Evolutionary conservation across 192 early-diverging fungal genomes (phyloP).

Genomic region (Backusella macrospora): DNA sequence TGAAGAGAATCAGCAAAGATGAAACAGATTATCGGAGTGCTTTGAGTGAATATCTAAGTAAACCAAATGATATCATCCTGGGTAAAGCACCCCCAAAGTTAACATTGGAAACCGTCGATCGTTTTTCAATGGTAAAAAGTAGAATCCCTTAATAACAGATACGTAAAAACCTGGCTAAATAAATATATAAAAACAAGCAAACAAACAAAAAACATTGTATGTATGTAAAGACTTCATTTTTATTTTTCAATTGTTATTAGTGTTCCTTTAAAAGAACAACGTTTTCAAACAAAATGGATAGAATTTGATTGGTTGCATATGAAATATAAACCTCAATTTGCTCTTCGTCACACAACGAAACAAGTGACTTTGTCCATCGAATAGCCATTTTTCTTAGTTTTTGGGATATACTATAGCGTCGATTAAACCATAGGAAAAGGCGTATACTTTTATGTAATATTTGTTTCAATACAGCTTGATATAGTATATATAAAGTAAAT

Average conservation of each 20-base stretch:
- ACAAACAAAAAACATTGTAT: background rate
- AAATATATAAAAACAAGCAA: background rate
- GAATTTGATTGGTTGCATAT: background rate
- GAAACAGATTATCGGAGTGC: conserved; percentile 40
- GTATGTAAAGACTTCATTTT: too few species aligned
- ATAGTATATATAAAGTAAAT: background rate
- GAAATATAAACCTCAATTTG: background rate
- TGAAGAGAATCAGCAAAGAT: conserved; percentile 45
- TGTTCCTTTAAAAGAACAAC: background rate
- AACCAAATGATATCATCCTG: conserved; percentile 42
- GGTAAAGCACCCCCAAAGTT: conserved; percentile 56
- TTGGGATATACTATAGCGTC: background rate
- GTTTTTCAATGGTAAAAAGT: conserved; percentile 90
- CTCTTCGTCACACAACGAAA: background rate
- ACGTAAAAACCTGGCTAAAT: background rate
- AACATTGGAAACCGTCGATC: conserved; percentile 85
- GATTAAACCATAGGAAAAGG: background rate
- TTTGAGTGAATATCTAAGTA: conserved; percentile 33
- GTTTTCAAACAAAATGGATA: background rate
- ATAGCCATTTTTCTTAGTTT: background rate
- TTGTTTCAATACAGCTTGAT: background rate
- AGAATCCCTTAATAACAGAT: conserved; percentile 70
- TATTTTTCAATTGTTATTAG: background rate
- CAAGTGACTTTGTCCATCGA: background rate
- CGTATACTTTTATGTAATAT: background rate